Evolutionary conservation across 2,329 filamentous ascomycete species (phyloP).

Genomic region (Boeremia lycopersici): DNA sequence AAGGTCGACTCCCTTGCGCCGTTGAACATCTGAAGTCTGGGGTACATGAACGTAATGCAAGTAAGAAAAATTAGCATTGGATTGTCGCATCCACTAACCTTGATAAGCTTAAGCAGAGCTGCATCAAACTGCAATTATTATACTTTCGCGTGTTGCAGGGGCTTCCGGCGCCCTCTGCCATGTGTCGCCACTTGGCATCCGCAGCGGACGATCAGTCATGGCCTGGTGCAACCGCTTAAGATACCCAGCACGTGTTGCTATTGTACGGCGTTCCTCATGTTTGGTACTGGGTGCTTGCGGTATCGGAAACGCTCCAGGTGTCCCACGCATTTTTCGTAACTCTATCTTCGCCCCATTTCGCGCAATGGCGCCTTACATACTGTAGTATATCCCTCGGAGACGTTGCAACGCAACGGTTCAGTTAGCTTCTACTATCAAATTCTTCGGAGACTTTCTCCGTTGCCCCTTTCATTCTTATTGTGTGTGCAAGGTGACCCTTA

Average conservation of each 20-base stretch:
- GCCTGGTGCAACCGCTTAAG: not conserved
- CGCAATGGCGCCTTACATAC: slow-evolving; percentile 8
- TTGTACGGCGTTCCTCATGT: not conserved
- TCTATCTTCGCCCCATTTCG: not conserved
- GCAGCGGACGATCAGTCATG: not conserved
- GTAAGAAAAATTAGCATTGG: not conserved
- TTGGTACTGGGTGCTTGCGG: not conserved
- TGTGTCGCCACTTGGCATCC: not conserved
- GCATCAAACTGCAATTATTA: not conserved
- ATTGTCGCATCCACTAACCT: not conserved
- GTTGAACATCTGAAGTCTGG: slow-evolving; percentile 14
- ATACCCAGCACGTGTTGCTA: slow-evolving; percentile 1
- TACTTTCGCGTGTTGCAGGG: not conserved
- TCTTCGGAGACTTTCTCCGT: not conserved
- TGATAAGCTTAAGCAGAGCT: not conserved
- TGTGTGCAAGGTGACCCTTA: not conserved
- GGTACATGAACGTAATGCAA: slow-evolving; percentile 10
- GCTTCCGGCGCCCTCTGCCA: not conserved
- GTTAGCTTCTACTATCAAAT: not conserved
- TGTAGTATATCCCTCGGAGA: slow-evolving; percentile 10
- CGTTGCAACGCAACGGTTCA: not conserved
- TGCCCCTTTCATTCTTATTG: not conserved
- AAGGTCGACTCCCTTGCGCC: slow-evolving; percentile 31
- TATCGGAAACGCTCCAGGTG: not conserved
- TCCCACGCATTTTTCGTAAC: not conserved